Evolutionary conservation across 768 basidiomycete genomes (phyloP), one percentile per base, ranked within the genome.

Genomic region (Amyloporia xantha): DNA sequence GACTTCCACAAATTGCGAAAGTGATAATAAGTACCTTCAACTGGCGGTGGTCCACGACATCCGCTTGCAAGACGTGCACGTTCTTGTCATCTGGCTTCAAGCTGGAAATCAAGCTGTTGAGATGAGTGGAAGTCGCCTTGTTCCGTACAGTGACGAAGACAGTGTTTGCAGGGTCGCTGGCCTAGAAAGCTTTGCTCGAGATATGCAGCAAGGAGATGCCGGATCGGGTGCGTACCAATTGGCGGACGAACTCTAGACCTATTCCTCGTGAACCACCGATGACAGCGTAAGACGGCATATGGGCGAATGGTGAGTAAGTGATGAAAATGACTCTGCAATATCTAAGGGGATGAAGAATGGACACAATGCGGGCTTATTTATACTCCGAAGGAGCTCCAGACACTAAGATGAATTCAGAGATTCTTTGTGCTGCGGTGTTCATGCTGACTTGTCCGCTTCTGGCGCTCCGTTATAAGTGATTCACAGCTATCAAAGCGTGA

Each of bases 41-140:
- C 1, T 62, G 55, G 5, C 33, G 25, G 27, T 39, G 44, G 44
- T 69, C 58, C 2, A 62, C 67, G 21, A 74, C 60, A 49, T 75
- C 71, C 2, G 63, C 66, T 49, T 68, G 52, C 20, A 74, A 15
- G 10, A 70, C 43, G 41, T 65, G 60, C 5, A 75, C 51, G 41
- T 70, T 68, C 10, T 28, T 36, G 11, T 47, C 35, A 12, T 26
- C 28, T 4, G 36, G 27, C n/a, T 49, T 28, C n/a, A n/a, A n/a
- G n/a, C n/a, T n/a, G 13, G 38, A 7, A 4, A 27, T 24, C 1
- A 56, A 35, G 24, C 19, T 35, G 7, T 26, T 10, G 4, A 58
- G 49, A 10, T 57, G 51, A 2, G 23, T 26, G 2, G 62, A 33
- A 2, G 12, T 48, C 20, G 13, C 35, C 12, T 42, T 43, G 47